Percentiles rank a stretch among this genome's conserved stretches.
Evolutionary conservation across 768 basidiomycete genomes (phyloP).

Genomic region (Sporobolomyces phaffii): DNA sequence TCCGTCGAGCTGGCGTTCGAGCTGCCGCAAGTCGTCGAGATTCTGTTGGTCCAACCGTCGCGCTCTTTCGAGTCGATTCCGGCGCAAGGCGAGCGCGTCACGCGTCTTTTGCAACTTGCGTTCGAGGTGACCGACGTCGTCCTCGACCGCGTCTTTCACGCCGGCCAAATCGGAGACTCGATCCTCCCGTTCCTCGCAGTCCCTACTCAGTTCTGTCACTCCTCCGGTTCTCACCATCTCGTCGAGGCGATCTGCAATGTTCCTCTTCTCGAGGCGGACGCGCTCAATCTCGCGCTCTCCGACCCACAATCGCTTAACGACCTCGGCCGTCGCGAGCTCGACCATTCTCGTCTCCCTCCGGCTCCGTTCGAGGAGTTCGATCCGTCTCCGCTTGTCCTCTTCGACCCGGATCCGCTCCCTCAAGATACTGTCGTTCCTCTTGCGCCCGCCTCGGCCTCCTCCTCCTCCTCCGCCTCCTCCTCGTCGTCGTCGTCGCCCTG

Average conservation of each 20-base stretch:
- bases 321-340: background rate
- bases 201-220: background rate
- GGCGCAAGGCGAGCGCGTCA: conserved; percentile 16
- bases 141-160: conserved; percentile 17
- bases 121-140: conserved; percentile 35
- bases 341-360: conserved; percentile 32
- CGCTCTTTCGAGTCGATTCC: conserved; percentile 15
- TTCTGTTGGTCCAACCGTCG: conserved; percentile 9
- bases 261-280: background rate
- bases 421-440: background rate
- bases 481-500: background rate
- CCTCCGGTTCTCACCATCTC: background rate
- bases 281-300: background rate
- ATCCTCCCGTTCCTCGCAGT: conserved; percentile 5
- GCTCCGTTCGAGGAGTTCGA: conserved; percentile 20
- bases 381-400: background rate
- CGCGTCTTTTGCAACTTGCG: conserved; percentile 1
- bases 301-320: background rate
- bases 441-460: background rate
- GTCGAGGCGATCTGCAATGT: background rate
- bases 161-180: conserved; percentile 14
- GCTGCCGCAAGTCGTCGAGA: too few species aligned
- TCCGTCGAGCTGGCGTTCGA: background rate
- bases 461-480: background rate
- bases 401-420: background rate